These are phyloP conservation scores for Macrotyloma uniflorum DNA, from an alignment of 306 rosid species.

Conservation along the genomic window DNA sequence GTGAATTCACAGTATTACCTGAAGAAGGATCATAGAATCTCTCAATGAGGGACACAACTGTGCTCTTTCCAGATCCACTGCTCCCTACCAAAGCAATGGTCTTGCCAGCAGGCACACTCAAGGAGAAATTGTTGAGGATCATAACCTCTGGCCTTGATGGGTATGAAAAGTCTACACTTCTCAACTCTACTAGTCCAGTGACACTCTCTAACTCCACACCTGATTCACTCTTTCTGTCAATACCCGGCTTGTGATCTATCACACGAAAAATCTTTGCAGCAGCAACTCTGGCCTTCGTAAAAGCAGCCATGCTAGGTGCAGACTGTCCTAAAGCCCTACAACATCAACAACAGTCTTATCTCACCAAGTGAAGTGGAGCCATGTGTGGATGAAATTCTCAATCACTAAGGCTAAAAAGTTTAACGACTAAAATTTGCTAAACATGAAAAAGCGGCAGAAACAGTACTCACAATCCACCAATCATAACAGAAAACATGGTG, in stretches of 20 bases:
- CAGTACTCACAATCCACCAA: conserved; percentile 83
- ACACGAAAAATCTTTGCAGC: conserved; percentile 76
- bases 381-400: conserved; percentile 32
- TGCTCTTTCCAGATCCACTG: conserved; percentile 95
- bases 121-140: conserved; percentile 62
- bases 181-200: conserved; percentile 81
- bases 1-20: conserved; percentile 46
- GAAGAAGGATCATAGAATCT: conserved; percentile 88
- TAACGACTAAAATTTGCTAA: background rate
- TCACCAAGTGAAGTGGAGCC: conserved; percentile 59
- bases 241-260: conserved; percentile 76
- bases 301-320: conserved; percentile 82
- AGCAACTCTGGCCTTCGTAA: conserved; percentile 87
- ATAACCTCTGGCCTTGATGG: conserved; percentile 84
- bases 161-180: conserved; percentile 75
- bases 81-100: conserved; percentile 93
- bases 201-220: conserved; percentile 75
- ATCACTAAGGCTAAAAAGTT: background rate
- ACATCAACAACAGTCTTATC: background rate
- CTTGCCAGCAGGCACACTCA: conserved; percentile 82
- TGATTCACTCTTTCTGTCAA: conserved; percentile 64
- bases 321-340: conserved; percentile 73
- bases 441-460: conserved; percentile 7
- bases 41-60: conserved; percentile 87
- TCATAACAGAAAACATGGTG: conserved; percentile 92